These are phyloP conservation scores for Lichtheimia ornata DNA, from an alignment of 371 early-diverging fungal species.

Conservation along the genomic window DNA sequence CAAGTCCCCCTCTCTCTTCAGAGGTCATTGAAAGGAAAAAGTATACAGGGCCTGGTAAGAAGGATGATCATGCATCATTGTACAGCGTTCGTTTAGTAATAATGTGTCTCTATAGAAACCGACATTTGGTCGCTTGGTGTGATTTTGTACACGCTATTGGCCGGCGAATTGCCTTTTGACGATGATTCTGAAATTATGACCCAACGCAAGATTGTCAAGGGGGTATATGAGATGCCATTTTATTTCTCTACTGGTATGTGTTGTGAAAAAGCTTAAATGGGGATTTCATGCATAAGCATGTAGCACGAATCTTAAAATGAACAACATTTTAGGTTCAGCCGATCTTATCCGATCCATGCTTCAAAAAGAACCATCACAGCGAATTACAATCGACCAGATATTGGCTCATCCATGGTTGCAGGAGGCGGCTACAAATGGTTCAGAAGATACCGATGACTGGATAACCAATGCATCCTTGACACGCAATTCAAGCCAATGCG, in stretches of 20 bases:
- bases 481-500: conserved; percentile 27
- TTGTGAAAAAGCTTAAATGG: neutral
- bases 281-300: neutral
- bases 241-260: conserved; percentile 59
- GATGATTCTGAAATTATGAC: conserved; percentile 75
- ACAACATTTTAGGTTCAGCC: conserved; percentile 31
- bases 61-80: neutral
- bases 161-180: conserved; percentile 84
- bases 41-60: conserved; percentile 75
- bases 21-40: conserved; percentile 77
- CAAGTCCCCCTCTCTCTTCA: neutral
- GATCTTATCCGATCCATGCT: conserved; percentile 62
- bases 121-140: conserved; percentile 90
- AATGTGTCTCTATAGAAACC: conserved; percentile 52
- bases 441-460: conserved; percentile 21
- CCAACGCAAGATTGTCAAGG: conserved; percentile 72
- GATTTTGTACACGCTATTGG: conserved; percentile 79
- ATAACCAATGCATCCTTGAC: conserved; percentile 26
- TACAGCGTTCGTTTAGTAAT: neutral
- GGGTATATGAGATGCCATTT: conserved; percentile 73
- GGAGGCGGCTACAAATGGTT: conserved; percentile 18
- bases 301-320: neutral
- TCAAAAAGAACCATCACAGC: conserved; percentile 62
- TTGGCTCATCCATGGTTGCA: conserved; percentile 71
- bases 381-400: conserved; percentile 67